Percentiles rank a stretch among this genome's conserved stretches.
Conservation (phyloP, 1,284 basidiomycete genomes). For the Boletus mariae region DNA sequence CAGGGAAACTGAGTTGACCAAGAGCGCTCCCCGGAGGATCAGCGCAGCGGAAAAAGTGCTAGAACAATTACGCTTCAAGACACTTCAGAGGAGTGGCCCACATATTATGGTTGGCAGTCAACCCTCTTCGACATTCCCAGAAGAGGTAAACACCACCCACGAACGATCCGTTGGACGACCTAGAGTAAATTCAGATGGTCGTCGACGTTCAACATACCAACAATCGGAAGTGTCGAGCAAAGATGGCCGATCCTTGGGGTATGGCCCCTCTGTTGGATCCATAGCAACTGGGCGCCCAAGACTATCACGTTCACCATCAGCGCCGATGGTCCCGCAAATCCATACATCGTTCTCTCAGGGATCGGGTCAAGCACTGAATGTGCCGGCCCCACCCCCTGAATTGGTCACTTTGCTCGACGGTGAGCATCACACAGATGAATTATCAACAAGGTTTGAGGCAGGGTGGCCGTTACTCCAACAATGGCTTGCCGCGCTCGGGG, state of each 20-base stretch:
- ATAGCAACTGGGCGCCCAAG: conserved; percentile 42
- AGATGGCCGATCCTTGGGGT: conserved; percentile 21
- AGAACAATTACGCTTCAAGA: conserved; percentile 52
- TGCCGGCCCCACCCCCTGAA: conserved; percentile 44
- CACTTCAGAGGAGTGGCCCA: conserved; percentile 39
- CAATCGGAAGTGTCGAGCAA: conserved; percentile 25
- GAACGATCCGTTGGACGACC: conserved; percentile 23
- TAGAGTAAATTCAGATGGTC: conserved; percentile 31
- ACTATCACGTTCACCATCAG: conserved; percentile 43
- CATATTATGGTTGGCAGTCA: conserved; percentile 32
- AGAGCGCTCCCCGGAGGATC: conserved; percentile 34
- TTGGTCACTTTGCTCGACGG: conserved; percentile 73
- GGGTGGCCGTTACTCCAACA: conserved; percentile 81
- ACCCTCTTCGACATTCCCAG: conserved; percentile 16
- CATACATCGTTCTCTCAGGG: conserved; percentile 30
- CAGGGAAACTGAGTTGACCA: conserved; percentile 16
- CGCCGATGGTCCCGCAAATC: conserved; percentile 33
- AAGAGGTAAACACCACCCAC: conserved; percentile 10
- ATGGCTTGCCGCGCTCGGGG: conserved; percentile 67
- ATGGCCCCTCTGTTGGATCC: conserved; percentile 23
- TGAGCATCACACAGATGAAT: conserved; percentile 87
- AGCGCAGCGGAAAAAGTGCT: conserved; percentile 59
- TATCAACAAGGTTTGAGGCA: conserved; percentile 78
- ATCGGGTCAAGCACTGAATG: conserved; percentile 13
- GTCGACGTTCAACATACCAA: conserved; percentile 25